These are phyloP conservation scores for Colletotrichum tanaceti DNA, from an alignment of 2,329 filamentous ascomycete species.

Conservation along the genomic window DNA sequence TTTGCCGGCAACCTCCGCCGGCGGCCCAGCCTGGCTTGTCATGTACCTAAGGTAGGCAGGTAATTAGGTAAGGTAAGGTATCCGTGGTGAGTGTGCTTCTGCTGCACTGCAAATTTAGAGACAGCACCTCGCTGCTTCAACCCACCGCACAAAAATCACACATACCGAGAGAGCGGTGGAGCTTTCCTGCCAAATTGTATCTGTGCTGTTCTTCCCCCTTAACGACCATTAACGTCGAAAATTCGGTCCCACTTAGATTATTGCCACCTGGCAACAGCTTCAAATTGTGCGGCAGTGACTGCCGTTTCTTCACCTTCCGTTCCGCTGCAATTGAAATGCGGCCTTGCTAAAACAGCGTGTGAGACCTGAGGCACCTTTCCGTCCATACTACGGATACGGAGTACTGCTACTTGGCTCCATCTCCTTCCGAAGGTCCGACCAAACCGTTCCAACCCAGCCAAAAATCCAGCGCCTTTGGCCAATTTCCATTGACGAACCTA, in stretches of 20 bases:
- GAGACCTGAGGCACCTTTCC: slow-evolving; percentile 2
- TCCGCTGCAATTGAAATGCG: background rate
- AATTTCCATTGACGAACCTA: slow-evolving; percentile 7
- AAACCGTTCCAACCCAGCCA: slow-evolving; percentile 2
- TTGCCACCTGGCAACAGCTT: background rate
- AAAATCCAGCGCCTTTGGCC: slow-evolving; percentile 12
- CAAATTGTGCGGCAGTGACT: no score
- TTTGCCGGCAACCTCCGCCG: slow-evolving; percentile 38
- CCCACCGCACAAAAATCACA: slow-evolving; percentile 10
- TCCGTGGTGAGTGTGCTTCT: no score
- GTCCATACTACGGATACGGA: background rate
- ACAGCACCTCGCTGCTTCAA: background rate
- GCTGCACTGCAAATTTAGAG: slow-evolving; percentile 10
- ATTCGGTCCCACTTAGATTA: background rate
- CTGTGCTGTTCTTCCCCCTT: background rate
- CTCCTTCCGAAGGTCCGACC: background rate
- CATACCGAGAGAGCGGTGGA: slow-evolving; percentile 15
- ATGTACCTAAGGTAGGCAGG: no score
- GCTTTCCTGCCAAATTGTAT: slow-evolving; percentile 5
- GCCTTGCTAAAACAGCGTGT: background rate
- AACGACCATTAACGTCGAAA: background rate
- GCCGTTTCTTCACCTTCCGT: background rate
- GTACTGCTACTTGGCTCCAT: background rate
- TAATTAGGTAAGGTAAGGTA: no score
- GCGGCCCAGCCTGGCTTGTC: slow-evolving; percentile 10